Conservation (phyloP, 1,139 yeast species). For the Protomyces inouyei region DNA sequence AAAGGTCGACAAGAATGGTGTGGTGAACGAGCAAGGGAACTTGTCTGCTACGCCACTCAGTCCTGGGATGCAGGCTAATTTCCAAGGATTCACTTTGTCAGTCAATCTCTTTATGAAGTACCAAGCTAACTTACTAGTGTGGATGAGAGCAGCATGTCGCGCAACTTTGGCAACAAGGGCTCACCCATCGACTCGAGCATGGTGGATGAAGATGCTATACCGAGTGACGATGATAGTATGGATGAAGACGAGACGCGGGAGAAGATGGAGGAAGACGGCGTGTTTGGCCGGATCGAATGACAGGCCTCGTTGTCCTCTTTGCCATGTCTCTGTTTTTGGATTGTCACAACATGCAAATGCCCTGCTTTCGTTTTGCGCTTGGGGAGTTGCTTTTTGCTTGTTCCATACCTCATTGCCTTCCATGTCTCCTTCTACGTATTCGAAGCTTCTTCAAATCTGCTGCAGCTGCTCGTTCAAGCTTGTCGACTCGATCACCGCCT, state of each 20-base stretch:
- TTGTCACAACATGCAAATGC: no score
- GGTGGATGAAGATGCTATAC: conserved; percentile 23
- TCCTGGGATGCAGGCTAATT: conserved; percentile 92
- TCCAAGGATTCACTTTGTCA: conserved; percentile 55
- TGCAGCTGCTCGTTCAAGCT: neutral
- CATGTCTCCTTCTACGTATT: neutral
- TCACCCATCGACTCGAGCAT: conserved; percentile 5
- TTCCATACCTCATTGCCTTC: neutral
- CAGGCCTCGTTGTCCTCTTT: neutral
- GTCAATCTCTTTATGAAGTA: neutral
- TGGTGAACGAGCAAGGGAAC: conserved; percentile 44
- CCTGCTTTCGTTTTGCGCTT: no score
- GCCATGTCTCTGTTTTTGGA: no score
- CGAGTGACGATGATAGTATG: conserved; percentile 21
- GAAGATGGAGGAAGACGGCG: conserved; percentile 17
- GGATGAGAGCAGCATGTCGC: conserved; percentile 22
- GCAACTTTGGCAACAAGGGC: conserved; percentile 16
- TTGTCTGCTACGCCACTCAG: conserved; percentile 77
- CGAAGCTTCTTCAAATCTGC: no score
- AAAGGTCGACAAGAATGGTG: conserved; percentile 57
- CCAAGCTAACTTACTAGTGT: conserved; percentile 12
- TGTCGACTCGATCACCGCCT: no score
- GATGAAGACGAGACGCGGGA: conserved; percentile 14
- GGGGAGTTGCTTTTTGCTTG: neutral
- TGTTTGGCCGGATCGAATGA: conserved; percentile 20